Base-by-base conservation (phyloP, 202 grass and related monocot species). In the Carex arenaria region DNA sequence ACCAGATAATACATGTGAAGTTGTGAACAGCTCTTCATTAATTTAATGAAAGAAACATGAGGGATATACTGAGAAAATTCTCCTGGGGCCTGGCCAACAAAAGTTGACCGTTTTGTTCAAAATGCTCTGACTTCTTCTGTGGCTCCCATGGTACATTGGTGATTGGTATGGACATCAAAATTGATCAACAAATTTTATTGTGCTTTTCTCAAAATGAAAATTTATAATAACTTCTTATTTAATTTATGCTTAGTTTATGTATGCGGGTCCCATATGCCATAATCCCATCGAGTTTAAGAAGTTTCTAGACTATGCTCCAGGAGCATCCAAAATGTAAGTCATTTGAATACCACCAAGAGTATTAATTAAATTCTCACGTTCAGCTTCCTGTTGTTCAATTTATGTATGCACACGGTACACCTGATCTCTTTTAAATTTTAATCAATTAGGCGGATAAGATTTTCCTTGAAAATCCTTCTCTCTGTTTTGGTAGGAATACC, bases 81-180 rank as follows among this genome's bases (percentile, higher is more conserved):
- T 57, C 73, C 28, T 77, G 52, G 45, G 45, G 32, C 73, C 15
- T 77, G 52, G 73, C 73, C 72, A 57, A 59, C 73, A 77, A 77
- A 77, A 59, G 52, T 77, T 77, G 73, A 77, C 73, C 52, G 9
- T 26, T 19, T 17, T 77, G 34, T 52, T 57, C 49, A 14, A 55
- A 34, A 77, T 77, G 5, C 10, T 56, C 51, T 5, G 28, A 76
- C 72, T 77, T 49, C 2, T 53, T 53, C 15, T 47, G 23, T 13
- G 23, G 17, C 22, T 55, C 49, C 49, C 14, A 42, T n/a, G 17
- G 10, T 18, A 75, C 26, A 26, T 26, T 26, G 17, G 10, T 32
- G 55, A 26, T 26, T 26, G 17, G 10, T 32, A 75, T 74, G 22
- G 17, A 19, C 67, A 43, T 42, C 12, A 40, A 67, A 40, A 67